Percentiles rank a stretch among this genome's conserved stretches.
Evolutionary conservation across 2,329 filamentous ascomycete species (phyloP).

Genomic region (Cercospora zeae-maydis): DNA sequence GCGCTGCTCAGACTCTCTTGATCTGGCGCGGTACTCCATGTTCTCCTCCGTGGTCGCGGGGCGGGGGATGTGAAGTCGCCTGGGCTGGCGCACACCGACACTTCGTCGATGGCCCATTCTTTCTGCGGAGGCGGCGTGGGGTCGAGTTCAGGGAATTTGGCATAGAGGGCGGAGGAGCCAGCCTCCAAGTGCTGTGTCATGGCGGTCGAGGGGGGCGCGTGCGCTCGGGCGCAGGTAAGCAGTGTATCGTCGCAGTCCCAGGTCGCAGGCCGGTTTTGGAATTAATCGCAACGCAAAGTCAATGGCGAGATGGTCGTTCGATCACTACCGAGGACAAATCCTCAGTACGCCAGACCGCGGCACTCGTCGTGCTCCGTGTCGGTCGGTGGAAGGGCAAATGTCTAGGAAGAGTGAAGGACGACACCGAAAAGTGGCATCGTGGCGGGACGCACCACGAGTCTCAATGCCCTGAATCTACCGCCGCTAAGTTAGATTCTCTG

Average conservation of each 20-base stretch:
- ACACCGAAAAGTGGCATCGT: slow-evolving; percentile 1
- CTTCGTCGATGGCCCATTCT: slow-evolving; percentile 21
- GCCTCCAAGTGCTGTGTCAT: slow-evolving; percentile 17
- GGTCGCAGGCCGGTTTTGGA: background rate
- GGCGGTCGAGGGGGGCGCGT: slow-evolving; percentile 1
- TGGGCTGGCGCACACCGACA: slow-evolving; percentile 29
- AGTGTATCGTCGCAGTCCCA: background rate
- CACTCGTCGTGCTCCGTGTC: background rate
- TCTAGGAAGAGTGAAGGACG: background rate
- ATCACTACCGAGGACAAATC: background rate
- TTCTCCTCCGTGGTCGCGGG: slow-evolving; percentile 17
- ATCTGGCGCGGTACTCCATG: slow-evolving; percentile 17
- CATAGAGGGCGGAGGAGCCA: slow-evolving; percentile 12
- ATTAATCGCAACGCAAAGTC: slow-evolving; percentile 1
- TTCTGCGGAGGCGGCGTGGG: slow-evolving; percentile 24
- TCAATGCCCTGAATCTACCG: background rate
- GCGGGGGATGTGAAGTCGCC: slow-evolving; percentile 19
- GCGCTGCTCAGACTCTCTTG: slow-evolving; percentile 35
- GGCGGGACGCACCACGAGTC: background rate
- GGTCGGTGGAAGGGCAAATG: background rate
- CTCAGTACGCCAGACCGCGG: background rate
- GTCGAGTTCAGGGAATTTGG: slow-evolving; percentile 13
- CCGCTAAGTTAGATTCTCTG: background rate
- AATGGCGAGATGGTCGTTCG: slow-evolving; percentile 8
- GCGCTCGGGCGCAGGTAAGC: slow-evolving; percentile 2